These are phyloP conservation scores for Leptomonas pyrrhocoris DNA, from an alignment of 208 protist species.

Conservation along the genomic window DNA sequence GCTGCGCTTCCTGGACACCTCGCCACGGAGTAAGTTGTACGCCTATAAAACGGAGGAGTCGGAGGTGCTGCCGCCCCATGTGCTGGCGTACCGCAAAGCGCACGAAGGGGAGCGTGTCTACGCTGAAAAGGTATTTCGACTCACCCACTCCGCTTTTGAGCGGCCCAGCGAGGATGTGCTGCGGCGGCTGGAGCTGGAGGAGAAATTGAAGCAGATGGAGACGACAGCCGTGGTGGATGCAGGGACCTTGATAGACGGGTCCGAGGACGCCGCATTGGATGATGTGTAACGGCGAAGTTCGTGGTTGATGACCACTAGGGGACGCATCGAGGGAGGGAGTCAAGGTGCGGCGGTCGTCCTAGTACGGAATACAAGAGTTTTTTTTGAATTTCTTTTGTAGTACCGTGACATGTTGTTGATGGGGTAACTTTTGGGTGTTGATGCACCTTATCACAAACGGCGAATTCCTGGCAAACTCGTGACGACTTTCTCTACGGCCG, in stretches of 20 bases:
- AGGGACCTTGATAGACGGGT: background rate
- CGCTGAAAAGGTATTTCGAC: conserved; percentile 38
- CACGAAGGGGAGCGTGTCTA: conserved; percentile 38
- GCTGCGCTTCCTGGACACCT: conserved; percentile 68
- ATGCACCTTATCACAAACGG: no score
- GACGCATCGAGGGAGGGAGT: no score
- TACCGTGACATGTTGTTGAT: no score
- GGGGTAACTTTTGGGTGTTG: no score
- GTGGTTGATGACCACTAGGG: no score
- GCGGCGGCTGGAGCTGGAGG: conserved; percentile 40
- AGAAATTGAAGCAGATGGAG: background rate
- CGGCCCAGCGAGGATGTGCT: conserved; percentile 35
- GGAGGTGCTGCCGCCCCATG: conserved; percentile 63
- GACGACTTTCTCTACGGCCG: no score
- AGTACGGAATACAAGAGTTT: no score
- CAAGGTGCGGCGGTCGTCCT: no score
- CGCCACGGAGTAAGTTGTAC: conserved; percentile 75
- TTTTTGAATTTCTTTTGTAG: no score
- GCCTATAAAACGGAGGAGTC: conserved; percentile 56
- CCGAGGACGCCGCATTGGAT: conserved; percentile 1
- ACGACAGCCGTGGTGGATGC: background rate
- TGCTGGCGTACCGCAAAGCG: conserved; percentile 45
- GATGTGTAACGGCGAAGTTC: no score
- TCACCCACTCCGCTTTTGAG: conserved; percentile 50
- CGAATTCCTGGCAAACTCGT: no score